Conservation (phyloP, 78 protist genomes). For the Diacronema lutheri region DNA sequence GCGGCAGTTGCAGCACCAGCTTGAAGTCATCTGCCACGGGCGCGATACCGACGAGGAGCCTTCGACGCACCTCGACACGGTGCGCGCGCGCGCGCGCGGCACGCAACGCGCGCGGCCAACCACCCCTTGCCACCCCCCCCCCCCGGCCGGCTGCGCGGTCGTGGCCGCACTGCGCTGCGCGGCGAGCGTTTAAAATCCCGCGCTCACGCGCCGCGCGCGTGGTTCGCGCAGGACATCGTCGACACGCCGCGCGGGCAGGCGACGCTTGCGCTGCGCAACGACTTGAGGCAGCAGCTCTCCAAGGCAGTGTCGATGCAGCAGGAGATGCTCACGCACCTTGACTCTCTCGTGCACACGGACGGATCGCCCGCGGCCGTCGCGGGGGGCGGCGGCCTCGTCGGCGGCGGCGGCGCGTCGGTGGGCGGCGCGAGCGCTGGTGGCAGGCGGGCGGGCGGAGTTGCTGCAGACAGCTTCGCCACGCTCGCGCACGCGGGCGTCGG, state of each 20-base stretch:
- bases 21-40: background rate
- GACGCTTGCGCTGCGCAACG: background rate
- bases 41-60: background rate
- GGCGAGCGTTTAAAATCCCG: no score
- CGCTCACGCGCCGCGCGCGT: background rate
- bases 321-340: no score
- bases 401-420: no score
- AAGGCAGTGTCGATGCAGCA: background rate
- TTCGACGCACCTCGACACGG: no score
- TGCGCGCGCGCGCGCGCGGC: background rate
- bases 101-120: background rate
- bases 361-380: no score
- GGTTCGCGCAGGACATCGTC: background rate
- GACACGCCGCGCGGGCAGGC: background rate
- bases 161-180: background rate
- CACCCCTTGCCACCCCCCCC: background rate
- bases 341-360: no score
- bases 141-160: background rate
- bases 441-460: no score
- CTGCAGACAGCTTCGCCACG: no score
- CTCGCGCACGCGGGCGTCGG: no score
- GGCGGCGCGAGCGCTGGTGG: no score
- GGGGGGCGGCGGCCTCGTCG: no score
- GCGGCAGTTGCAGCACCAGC: constrained; percentile 23
- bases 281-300: background rate